Evolutionary conservation across 2,329 filamentous ascomycete genomes (phyloP).

Genomic region (Pyrenophora graminea): DNA sequence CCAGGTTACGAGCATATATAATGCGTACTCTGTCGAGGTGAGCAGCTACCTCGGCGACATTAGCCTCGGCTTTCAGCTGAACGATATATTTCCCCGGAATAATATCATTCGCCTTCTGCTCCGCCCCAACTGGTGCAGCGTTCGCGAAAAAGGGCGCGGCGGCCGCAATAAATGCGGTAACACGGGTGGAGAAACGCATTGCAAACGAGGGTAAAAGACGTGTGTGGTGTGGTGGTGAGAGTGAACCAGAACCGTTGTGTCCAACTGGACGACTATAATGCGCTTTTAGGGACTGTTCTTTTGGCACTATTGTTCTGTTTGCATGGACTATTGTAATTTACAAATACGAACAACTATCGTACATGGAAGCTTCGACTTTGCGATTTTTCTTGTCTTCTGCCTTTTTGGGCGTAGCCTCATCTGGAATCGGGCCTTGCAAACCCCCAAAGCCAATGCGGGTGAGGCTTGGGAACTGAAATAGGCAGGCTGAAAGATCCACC

Average conservation of each 20-base stretch:
- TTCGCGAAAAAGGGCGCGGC: conserved; percentile 28
- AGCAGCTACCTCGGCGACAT: conserved; percentile 28
- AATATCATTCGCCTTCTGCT: conserved; percentile 9
- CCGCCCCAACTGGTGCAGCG: conserved; percentile 25
- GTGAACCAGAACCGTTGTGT: not conserved
- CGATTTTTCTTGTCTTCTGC: conserved; percentile 9
- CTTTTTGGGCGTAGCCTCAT: not conserved
- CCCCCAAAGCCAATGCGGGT: not conserved
- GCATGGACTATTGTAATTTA: not conserved
- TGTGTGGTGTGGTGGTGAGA: not conserved
- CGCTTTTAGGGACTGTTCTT: conserved; percentile 1
- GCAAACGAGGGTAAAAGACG: not conserved
- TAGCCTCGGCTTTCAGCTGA: conserved; percentile 45
- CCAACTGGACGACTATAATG: not conserved
- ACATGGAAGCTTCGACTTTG: too few relatives aligned
- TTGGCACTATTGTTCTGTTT: not conserved
- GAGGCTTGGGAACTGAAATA: not conserved
- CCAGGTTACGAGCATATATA: conserved; percentile 37
- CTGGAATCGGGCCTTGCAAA: not conserved
- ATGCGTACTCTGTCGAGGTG: conserved; percentile 35
- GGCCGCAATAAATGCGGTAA: conserved; percentile 29
- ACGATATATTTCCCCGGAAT: conserved; percentile 52
- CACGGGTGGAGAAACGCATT: conserved; percentile 37
- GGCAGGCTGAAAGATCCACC: not conserved
- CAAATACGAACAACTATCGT: too few relatives aligned